phyloP scores from a whole-genome alignment of 140 eudicot species.

The Erigeron philadelphicus region DNA sequence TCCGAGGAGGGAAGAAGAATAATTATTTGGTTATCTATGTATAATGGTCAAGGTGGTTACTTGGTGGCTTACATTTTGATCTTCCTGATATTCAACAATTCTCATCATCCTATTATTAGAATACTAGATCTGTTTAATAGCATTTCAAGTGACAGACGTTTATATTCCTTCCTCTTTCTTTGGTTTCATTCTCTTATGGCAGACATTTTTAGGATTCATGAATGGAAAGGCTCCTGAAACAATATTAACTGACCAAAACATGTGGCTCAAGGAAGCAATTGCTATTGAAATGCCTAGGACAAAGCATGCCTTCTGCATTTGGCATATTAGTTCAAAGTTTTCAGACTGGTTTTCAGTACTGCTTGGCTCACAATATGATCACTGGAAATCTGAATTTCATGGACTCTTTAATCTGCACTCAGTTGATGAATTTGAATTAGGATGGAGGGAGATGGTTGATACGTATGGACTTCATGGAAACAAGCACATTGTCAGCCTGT shows the following conservation, averaged over 20 bases:
- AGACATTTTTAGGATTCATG: constrained; percentile 74
- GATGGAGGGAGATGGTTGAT: constrained; percentile 83
- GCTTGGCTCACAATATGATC: constrained; percentile 63
- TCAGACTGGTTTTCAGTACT: constrained; percentile 70
- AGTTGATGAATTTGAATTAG: constrained; percentile 63
- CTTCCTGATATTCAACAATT: constrained; percentile 1
- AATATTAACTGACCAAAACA: constrained; percentile 76
- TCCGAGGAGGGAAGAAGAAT: not conserved
- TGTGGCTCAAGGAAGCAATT: constrained; percentile 88
- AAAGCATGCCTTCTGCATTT: constrained; percentile 78
- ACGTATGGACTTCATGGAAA: constrained; percentile 60
- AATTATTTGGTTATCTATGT: not conserved
- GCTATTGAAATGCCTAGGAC: constrained; percentile 63
- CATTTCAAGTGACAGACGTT: not conserved
- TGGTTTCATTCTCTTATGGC: constrained; percentile 23
- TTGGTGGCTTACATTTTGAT: not conserved
- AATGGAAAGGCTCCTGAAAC: constrained; percentile 81
- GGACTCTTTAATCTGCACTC: constrained; percentile 56
- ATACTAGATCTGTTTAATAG: not conserved
- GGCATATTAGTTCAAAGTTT: constrained; percentile 72
- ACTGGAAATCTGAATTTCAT: constrained; percentile 71
- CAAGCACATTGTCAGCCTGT: constrained; percentile 70
- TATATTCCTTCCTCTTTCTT: not conserved
- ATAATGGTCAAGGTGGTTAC: not conserved
- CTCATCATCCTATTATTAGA: constrained; percentile 2